These are phyloP conservation scores for Cardiospermum halicacabum DNA, from an alignment of 345 rosid species.

Conservation along the genomic window DNA sequence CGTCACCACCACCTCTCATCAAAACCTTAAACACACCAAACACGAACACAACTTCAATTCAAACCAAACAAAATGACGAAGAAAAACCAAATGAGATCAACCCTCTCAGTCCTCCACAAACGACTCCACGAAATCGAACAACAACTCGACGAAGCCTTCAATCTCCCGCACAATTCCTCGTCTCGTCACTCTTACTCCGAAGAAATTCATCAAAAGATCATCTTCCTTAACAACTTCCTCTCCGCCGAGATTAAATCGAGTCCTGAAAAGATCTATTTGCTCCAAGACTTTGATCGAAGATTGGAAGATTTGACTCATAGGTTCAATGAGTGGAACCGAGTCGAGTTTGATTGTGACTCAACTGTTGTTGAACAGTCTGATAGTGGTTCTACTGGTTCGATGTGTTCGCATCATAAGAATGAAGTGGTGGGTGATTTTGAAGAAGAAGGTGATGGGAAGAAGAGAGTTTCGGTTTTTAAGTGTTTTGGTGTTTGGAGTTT, in stretches of 20 bases:
- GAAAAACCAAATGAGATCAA: too few species aligned
- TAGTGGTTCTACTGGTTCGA: background rate
- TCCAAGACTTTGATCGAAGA: conserved; percentile 22
- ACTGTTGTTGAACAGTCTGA: background rate
- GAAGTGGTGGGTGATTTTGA: background rate
- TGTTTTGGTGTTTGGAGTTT: conserved; percentile 6
- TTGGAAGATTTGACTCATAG: conserved; percentile 22
- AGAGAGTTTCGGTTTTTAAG: conserved; percentile 4
- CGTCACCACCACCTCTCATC: too few species aligned
- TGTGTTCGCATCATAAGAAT: conserved; percentile 17
- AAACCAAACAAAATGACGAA: conserved; percentile 22
- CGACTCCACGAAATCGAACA: conserved; percentile 34
- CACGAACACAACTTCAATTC: background rate
- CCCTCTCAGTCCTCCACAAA: conserved; percentile 30
- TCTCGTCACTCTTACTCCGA: conserved; percentile 11
- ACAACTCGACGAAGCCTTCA: conserved; percentile 16
- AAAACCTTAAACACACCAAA: background rate
- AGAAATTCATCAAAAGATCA: conserved; percentile 33
- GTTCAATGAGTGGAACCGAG: conserved; percentile 23
- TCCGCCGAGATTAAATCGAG: conserved; percentile 37
- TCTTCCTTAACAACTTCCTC: conserved; percentile 33
- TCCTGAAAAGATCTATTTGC: conserved; percentile 26
- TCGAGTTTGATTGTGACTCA: too few species aligned
- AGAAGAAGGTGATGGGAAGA: background rate
- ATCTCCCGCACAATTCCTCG: conserved; percentile 16